phyloP scores from a whole-genome alignment of 2,329 filamentous ascomycete genomes.

The Mycosphaerella sp. region DNA sequence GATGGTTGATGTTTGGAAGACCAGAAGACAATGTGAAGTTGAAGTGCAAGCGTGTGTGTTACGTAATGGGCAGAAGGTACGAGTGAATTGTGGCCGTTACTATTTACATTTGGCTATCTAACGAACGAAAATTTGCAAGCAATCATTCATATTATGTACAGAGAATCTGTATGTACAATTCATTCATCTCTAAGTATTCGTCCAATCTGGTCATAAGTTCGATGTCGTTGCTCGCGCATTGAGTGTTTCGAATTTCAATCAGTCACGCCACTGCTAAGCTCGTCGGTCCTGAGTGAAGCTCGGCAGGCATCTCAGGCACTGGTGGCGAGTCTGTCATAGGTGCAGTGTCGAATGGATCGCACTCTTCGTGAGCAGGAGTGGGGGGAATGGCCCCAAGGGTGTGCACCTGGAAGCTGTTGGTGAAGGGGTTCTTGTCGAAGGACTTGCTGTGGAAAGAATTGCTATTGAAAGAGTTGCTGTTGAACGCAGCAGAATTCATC shows the following conservation, averaged over 20 bases:
- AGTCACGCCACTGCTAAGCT: constrained; percentile 7
- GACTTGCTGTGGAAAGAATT: background rate
- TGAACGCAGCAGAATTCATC: constrained; percentile 20
- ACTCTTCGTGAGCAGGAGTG: constrained; percentile 33
- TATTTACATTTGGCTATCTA: background rate
- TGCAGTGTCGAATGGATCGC: constrained; percentile 36
- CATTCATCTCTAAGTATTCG: constrained; percentile 11
- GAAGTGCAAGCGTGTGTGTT: background rate
- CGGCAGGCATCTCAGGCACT: constrained; percentile 18
- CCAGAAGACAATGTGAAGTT: background rate
- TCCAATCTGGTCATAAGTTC: constrained; percentile 4
- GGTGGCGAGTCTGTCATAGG: constrained; percentile 21
- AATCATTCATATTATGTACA: constrained; percentile 1
- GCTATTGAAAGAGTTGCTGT: constrained; percentile 11
- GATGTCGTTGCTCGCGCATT: background rate
- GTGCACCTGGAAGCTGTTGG: constrained; percentile 28
- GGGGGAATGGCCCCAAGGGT: constrained; percentile 38
- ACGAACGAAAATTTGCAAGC: background rate
- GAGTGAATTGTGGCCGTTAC: constrained; percentile 4
- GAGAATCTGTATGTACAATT: constrained; percentile 4
- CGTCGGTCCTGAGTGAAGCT: background rate
- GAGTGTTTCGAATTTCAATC: background rate
- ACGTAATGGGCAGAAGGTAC: constrained; percentile 5
- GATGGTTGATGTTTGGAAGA: background rate
- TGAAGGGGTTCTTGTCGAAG: constrained; percentile 24